Evolutionary conservation across 257 asterid genomes (phyloP), one percentile per base, ranked within the genome.

Genomic region (Nicotiana tomentosiformis): DNA sequence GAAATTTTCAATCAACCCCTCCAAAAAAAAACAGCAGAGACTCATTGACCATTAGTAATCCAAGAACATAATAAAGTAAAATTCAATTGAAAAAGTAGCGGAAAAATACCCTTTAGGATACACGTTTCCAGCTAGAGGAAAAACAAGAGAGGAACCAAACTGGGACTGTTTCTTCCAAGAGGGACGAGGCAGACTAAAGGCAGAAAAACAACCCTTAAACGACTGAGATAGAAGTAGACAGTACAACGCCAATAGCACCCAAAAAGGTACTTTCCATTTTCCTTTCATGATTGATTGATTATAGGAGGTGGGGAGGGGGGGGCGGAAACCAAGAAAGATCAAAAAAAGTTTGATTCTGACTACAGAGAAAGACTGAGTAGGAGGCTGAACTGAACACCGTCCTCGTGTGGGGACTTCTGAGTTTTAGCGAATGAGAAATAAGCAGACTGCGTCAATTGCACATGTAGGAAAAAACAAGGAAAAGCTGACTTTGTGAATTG

Each of bases 101-200:
- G 56, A 83, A 23, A 1, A 84, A 26, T 70, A 95, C 99, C 99
- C 99, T 76, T 87, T 79, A 1, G 99, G 99, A 91, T 92, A 95
- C 83, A 93, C 97, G 86, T 92, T 93, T 72, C 99, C 98, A 49
- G 90, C 64, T 74, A 95, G 88, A 6, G 97, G 98, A 72, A 93
- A 91, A 84, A 93, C 37, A 78, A 93, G 90, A 67, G 99, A 93
- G 79, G 98, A 91, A 37, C 83, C 85, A 82, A 57, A 84, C 26
- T 14, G 43, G 23, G 78, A 43, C 33, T 23, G 60, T 20, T 70
- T 72, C 39, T 72, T 72, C 61, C 37, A 46, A 11, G 79, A 58
- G 26, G 61, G 7, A n/a, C 20, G 60, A 72, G 79, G 23, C 23
- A 72, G 20, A 29, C 51, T 72, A 72, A 72, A 46, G 3, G 79